phyloP scores from a whole-genome alignment of 2,329 filamentous ascomycete species.

The Fusarium algeriense region DNA sequence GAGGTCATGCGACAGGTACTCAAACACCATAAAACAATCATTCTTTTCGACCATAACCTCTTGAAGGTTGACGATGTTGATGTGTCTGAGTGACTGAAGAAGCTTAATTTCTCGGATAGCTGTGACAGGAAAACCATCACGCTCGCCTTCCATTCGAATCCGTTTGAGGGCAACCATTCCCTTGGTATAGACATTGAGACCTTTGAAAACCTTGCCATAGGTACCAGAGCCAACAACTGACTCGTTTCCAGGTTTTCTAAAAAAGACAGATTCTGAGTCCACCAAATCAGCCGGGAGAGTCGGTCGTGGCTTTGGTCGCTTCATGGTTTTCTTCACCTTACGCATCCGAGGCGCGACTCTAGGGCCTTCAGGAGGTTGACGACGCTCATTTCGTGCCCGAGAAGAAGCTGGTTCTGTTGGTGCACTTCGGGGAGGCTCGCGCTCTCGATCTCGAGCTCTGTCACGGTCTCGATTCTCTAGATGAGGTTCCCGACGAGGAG shows the following conservation, averaged over 20 bases:
- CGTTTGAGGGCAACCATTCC: slow-evolving; percentile 87
- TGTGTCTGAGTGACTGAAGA: slow-evolving; percentile 85
- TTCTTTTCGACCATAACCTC: slow-evolving; percentile 99
- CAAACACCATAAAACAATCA: slow-evolving; percentile 99
- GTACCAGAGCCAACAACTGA: slow-evolving; percentile 96
- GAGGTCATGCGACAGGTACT: slow-evolving; percentile 95
- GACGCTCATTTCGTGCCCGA: slow-evolving; percentile 54
- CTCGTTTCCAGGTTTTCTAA: slow-evolving; percentile 95
- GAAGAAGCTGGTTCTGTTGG: slow-evolving; percentile 68
- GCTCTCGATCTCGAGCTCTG: slow-evolving; percentile 6
- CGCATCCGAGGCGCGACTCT: slow-evolving; percentile 65
- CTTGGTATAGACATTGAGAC: slow-evolving; percentile 90
- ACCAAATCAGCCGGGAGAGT: slow-evolving; percentile 78
- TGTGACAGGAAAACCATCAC: slow-evolving; percentile 91
- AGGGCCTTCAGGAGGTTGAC: slow-evolving; percentile 52
- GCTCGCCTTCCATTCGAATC: slow-evolving; percentile 93
- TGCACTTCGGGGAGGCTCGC: slow-evolving; percentile 63
- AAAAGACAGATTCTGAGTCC: slow-evolving; percentile 89
- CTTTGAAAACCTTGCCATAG: slow-evolving; percentile 96
- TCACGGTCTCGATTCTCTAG: slow-evolving; percentile 57
- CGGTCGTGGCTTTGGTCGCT: slow-evolving; percentile 77
- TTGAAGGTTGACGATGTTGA: slow-evolving; percentile 84
- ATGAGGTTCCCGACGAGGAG: slow-evolving; percentile 59
- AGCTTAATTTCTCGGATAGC: slow-evolving; percentile 92
- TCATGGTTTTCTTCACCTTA: slow-evolving; percentile 75